phyloP scores from a whole-genome alignment of 2,329 filamentous ascomycete species.

The Blastomyces parvus region DNA sequence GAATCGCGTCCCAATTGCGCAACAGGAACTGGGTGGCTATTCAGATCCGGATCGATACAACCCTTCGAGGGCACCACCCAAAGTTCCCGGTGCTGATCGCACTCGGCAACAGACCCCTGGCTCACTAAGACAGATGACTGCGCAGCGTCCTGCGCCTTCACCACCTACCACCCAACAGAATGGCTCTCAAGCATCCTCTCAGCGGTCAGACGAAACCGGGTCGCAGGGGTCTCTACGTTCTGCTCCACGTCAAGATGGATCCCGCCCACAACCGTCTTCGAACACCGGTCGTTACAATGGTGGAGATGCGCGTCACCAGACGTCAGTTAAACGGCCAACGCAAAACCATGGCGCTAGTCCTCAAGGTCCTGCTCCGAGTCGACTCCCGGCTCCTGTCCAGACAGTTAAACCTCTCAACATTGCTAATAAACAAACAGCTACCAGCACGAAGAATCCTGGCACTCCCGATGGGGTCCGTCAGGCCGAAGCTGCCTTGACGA shows the following conservation, averaged over 20 bases:
- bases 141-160: slow-evolving; percentile 75
- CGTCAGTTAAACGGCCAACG: slow-evolving; percentile 25
- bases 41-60: slow-evolving; percentile 61
- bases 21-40: slow-evolving; percentile 78
- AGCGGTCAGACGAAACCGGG: slow-evolving; percentile 22
- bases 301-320: slow-evolving; percentile 30
- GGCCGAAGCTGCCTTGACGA: slow-evolving; percentile 77
- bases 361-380: slow-evolving; percentile 47
- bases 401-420: slow-evolving; percentile 71
- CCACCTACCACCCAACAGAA: slow-evolving; percentile 41
- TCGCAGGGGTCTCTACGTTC: slow-evolving; percentile 28
- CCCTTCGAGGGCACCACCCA: slow-evolving; percentile 73
- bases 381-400: slow-evolving; percentile 46
- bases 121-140: slow-evolving; percentile 48
- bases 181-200: slow-evolving; percentile 12
- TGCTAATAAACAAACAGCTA: slow-evolving; percentile 50
- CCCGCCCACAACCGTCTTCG: slow-evolving; percentile 25
- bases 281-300: slow-evolving; percentile 24
- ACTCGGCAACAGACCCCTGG: slow-evolving; percentile 42
- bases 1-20: slow-evolving; percentile 66
- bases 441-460: slow-evolving; percentile 39
- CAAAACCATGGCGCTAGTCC: slow-evolving; percentile 39
- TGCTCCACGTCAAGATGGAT: slow-evolving; percentile 26
- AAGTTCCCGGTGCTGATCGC: slow-evolving; percentile 52
- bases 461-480: slow-evolving; percentile 65